A percentile compares a stretch with the other conserved stretches of the same genome.
Evolutionary conservation across 2,329 filamentous ascomycete genomes (phyloP).

Genomic region (Lasiodiplodia citricola): DNA sequence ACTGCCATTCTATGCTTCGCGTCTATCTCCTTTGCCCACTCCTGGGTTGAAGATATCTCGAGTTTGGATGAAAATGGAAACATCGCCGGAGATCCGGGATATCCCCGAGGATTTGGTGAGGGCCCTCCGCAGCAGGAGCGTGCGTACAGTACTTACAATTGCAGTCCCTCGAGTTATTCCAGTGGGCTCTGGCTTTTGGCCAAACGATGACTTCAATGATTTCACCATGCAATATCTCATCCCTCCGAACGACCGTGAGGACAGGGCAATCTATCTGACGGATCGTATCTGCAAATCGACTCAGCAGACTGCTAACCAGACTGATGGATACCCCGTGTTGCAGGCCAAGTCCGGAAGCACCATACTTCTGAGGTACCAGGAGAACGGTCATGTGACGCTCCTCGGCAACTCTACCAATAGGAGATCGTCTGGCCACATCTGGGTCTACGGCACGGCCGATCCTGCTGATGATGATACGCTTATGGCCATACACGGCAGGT

Average conservation of each 20-base stretch:
- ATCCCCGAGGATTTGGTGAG: background rate
- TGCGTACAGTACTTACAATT: background rate
- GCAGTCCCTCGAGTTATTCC: background rate
- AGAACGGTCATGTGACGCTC: background rate
- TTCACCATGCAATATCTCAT: background rate
- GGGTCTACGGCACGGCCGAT: background rate
- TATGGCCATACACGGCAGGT: background rate
- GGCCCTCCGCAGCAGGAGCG: background rate
- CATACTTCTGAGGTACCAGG: background rate
- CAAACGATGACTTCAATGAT: background rate
- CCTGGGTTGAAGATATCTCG: background rate
- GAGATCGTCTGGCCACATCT: background rate
- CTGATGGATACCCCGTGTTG: background rate
- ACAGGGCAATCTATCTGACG: background rate
- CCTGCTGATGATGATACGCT: background rate
- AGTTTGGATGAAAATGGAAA: background rate
- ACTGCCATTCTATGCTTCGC: background rate
- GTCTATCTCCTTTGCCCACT: background rate
- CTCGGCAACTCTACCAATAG: background rate
- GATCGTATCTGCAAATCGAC: background rate
- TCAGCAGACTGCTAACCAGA: background rate
- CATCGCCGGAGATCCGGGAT: background rate
- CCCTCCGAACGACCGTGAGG: background rate
- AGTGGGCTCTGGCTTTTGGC: background rate
- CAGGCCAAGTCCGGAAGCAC: background rate